Percentiles rank a stretch among this genome's conserved stretches.
phyloP scores from a whole-genome alignment of 2,329 filamentous ascomycete species.

The Pseudogymnoascus sp. region DNA sequence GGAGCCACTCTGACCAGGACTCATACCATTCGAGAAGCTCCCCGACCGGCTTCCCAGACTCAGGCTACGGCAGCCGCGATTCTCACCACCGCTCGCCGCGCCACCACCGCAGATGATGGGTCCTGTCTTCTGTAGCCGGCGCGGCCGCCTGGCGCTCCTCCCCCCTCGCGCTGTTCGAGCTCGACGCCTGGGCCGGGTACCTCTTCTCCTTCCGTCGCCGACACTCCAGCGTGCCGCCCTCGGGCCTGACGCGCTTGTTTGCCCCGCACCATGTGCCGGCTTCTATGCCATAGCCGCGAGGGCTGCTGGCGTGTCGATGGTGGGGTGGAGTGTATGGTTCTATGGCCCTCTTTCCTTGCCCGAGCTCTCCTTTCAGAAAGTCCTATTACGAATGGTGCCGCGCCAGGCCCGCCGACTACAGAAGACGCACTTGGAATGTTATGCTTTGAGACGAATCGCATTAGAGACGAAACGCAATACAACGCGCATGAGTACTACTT shows the following conservation, averaged over 20 bases:
- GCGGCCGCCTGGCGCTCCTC: conserved; percentile 25
- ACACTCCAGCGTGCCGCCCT: conserved; percentile 23
- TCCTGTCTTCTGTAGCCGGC: conserved; percentile 29
- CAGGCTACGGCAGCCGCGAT: conserved; percentile 26
- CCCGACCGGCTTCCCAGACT: conserved; percentile 25
- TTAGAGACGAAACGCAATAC: conserved; percentile 2
- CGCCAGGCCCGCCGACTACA: neutral
- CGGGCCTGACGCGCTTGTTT: conserved; percentile 26
- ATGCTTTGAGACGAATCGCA: neutral
- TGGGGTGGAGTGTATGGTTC: neutral
- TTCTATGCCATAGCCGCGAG: neutral
- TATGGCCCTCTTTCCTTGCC: neutral
- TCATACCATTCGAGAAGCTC: conserved; percentile 13
- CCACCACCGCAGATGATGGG: conserved; percentile 25
- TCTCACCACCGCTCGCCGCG: conserved; percentile 22
- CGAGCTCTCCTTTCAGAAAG: conserved; percentile 4
- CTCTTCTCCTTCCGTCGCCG: conserved; percentile 26
- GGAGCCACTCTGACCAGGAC: conserved; percentile 33
- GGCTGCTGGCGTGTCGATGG: neutral
- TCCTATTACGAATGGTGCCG: neutral
- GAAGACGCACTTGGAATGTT: conserved; percentile 3
- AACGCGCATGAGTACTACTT: neutral
- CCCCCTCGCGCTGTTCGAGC: conserved; percentile 24
- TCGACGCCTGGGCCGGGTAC: conserved; percentile 24
- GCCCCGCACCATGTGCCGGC: conserved; percentile 19